A percentile compares a stretch with the other conserved stretches of the same genome.
phyloP scores from a whole-genome alignment of 192 early-diverging fungal genomes.

The Umbelopsis vinacea region DNA sequence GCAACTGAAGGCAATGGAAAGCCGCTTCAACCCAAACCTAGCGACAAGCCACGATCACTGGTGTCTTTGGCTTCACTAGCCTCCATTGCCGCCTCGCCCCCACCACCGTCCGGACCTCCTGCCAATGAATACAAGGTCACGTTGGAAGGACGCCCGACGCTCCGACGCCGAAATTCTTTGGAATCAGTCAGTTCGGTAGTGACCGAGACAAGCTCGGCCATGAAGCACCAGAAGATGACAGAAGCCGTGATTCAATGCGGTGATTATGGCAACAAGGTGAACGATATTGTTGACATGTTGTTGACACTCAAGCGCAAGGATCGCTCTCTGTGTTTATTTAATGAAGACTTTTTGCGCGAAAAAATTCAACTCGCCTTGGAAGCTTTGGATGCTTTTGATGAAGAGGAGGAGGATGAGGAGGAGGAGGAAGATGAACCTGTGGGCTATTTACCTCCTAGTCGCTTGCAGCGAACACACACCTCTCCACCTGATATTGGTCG shows the following conservation, averaged over 20 bases:
- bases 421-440: not conserved
- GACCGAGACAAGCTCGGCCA: constrained; percentile 33
- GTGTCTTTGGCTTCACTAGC: constrained; percentile 4
- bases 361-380: constrained; percentile 41
- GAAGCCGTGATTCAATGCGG: constrained; percentile 38
- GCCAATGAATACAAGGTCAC: constrained; percentile 5
- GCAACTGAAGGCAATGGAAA: not conserved
- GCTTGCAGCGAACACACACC: not conserved
- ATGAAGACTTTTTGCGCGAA: constrained; percentile 43
- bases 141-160: constrained; percentile 16
- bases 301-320: constrained; percentile 50
- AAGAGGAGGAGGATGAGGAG: constrained; percentile 26
- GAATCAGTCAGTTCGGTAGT: constrained; percentile 36
- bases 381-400: constrained; percentile 40
- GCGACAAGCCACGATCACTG: constrained; percentile 10
- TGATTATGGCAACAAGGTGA: constrained; percentile 5
- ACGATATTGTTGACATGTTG: constrained; percentile 50
- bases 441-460: not conserved
- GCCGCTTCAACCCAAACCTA: not conserved
- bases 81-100: constrained; percentile 17
- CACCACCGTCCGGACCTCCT: not conserved
- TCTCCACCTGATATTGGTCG: not conserved
- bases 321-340: constrained; percentile 49
- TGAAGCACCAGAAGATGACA: constrained; percentile 40
- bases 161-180: constrained; percentile 36